Percentiles rank a stretch among this genome's conserved stretches.
Conservation (phyloP, 192 early-diverging fungal species). For the Coemansia sp. region DNA sequence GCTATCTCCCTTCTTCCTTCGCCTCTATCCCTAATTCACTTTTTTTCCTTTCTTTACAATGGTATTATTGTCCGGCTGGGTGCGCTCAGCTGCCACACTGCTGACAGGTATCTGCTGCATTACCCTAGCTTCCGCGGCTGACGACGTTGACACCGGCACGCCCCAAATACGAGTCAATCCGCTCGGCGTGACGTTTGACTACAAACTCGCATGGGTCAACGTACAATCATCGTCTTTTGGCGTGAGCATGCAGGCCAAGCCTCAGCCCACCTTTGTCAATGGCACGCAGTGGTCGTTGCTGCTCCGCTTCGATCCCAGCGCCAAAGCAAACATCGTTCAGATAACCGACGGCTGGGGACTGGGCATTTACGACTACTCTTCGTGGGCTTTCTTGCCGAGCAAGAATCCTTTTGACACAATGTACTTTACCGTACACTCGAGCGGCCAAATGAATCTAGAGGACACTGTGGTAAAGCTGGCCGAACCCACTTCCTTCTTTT, state of each 20-base stretch:
- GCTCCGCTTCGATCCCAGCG: constrained; percentile 31
- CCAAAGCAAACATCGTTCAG: constrained; percentile 33
- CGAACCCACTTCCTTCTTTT: constrained; percentile 21
- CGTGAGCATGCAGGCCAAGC: constrained; percentile 25
- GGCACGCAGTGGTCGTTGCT: constrained; percentile 36
- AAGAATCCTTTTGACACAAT: constrained; percentile 19
- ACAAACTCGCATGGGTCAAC: constrained; percentile 43
- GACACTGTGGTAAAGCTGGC: constrained; percentile 28
- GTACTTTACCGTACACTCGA: constrained; percentile 35
- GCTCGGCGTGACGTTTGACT: constrained; percentile 38
- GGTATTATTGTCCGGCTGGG: background rate
- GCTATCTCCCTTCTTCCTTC: background rate
- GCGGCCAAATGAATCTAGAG: constrained; percentile 39
- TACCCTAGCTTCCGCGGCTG: background rate
- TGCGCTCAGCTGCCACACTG: background rate
- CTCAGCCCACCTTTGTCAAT: constrained; percentile 13
- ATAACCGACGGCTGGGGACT: constrained; percentile 38
- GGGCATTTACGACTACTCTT: constrained; percentile 37
- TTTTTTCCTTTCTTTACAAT: background rate
- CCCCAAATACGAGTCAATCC: constrained; percentile 17
- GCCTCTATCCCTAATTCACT: background rate
- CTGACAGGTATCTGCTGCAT: background rate
- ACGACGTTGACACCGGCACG: background rate
- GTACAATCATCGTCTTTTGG: constrained; percentile 41
- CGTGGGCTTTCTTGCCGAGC: constrained; percentile 39